Evolutionary conservation across 352 stramenopile species (phyloP), one percentile per base, ranked within the genome.

Genomic region (Lagenidium sp.): DNA sequence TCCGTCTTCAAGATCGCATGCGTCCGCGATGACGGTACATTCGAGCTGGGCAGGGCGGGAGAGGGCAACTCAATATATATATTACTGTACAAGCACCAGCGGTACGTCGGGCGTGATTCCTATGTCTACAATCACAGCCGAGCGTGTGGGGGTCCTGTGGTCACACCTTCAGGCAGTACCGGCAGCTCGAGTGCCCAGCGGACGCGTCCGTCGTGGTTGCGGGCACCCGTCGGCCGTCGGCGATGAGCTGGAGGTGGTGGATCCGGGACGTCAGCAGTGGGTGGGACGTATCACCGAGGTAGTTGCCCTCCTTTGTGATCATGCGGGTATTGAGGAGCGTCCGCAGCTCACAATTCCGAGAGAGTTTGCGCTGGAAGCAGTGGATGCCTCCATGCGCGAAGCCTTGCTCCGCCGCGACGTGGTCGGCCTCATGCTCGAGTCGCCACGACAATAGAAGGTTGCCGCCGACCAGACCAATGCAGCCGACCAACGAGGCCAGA

Each of bases 221-320:
- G 32, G 8, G 48, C 28, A 26, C 44, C 44, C 0, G 39, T 10
- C 36, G 32, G 20, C 43, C 50, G 20, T 63, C 45, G 0, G 66
- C 60, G 31, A 86, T 59, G 6, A 68, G 51, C 58, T 73, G 60
- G 2, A 92, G 55, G 37, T 83, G 72, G 30, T 74, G 60, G 30
- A 89, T 82, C 10, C 80, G 80, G 13, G 63, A 81, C 6, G 80
- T 89, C 12, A 92, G 54, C 29, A 86, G 57, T 31, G 80, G 80
- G 38, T 92, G 80, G 2, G 69, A 71, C 8, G 69, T 84, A 47
- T 92, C 80, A 19, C 74, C 80, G 16, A 92, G 50, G 57, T 92
- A 92, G 55, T 92, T 87, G 42, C 80, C 80, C 23, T 68, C 53
- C 38, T 85, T 56, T 13, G 70, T 86, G 63, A 92, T 92, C 60